Evolutionary conservation across 2,329 filamentous ascomycete genomes (phyloP).

Genomic region (Colletotrichum abscissum): DNA sequence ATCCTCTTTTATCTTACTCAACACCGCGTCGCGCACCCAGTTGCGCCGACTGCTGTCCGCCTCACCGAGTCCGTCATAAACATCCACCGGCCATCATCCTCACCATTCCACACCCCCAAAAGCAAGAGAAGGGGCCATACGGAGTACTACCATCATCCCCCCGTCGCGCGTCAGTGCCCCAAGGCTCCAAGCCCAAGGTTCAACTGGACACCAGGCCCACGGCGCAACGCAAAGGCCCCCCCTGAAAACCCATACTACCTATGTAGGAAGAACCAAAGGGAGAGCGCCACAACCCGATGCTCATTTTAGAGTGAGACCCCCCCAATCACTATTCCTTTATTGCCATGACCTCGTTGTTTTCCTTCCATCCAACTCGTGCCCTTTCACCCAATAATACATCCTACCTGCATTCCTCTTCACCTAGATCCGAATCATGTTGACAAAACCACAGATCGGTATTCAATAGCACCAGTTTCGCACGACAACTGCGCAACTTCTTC

Average conservation of each 20-base stretch:
- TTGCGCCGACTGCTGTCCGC: neutral
- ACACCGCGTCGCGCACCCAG: conserved; percentile 1
- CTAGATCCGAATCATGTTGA: conserved; percentile 4
- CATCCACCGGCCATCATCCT: conserved; percentile 3
- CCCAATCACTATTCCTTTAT: conserved; percentile 4
- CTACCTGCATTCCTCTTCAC: neutral
- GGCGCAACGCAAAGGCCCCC: neutral
- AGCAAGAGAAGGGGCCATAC: neutral
- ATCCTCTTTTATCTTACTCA: conserved; percentile 23
- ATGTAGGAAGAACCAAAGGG: conserved; percentile 13
- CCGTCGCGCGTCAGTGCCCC: conserved; percentile 9
- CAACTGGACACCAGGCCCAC: neutral
- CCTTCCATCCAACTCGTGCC: neutral
- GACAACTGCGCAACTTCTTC: conserved; percentile 44
- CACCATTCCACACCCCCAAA: neutral
- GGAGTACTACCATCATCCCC: too few relatives aligned
- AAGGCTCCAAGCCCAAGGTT: neutral
- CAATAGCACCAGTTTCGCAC: conserved; percentile 41
- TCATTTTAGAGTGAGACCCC: conserved; percentile 43
- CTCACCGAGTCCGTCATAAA: neutral
- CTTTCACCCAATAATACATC: neutral
- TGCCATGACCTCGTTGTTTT: neutral
- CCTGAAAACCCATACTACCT: neutral
- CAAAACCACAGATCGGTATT: conserved; percentile 36
- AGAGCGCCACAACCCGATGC: conserved; percentile 39